Evolutionary conservation across 331 rosid species (phyloP), one percentile per base, ranked within the genome.

Genomic region (Malus hybrid): DNA sequence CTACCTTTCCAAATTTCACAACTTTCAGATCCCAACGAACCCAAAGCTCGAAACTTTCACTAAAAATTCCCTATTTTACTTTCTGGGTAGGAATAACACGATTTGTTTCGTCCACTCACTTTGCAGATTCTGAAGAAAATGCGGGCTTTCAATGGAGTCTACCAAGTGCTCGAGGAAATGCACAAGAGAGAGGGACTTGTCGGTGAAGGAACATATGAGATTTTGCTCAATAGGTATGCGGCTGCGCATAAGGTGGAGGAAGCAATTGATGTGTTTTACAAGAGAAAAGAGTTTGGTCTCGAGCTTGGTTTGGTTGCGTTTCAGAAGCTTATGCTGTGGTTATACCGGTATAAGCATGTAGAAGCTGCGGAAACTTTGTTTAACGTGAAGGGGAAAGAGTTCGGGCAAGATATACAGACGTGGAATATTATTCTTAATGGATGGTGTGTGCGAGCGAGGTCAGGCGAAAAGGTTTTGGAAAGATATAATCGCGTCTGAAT

Each of bases 401-500:
- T 85, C 85, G 34, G 46, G 12, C 60, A 44, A 0, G 88, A 93
- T 73, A 88, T 89, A 65, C 87, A 87, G 86, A 87, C 89, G 0
- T 84, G 90, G 89, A 93, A 93, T 56, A 83, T 90, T n/a, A n/a
- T n/a, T n/a, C n/a, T n/a, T n/a, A n/a, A n/a, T 19, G 98, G 98
- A 5, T 93, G 98, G 98, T 93, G 98, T 59, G 88, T 89, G 10
- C 64, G 87, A 46, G 96, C 89, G 75, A 4, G 69, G 57, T 0
- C 96, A 93, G 81, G 91, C 92, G 5, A 93, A 90, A 76, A 80
- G 96, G 86, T 72, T 90, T 54, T 93, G 97, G 97, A 88, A 83
- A 39, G 93, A 93, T 56, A 85, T 87, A 24, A 18, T 90, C 34
- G 84, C 83, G 5, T 93, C 88, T 4, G 76, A 81, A 67, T 87